Base-by-base conservation (phyloP, 331 rosid species). In the Quercus tomentella region DNA sequence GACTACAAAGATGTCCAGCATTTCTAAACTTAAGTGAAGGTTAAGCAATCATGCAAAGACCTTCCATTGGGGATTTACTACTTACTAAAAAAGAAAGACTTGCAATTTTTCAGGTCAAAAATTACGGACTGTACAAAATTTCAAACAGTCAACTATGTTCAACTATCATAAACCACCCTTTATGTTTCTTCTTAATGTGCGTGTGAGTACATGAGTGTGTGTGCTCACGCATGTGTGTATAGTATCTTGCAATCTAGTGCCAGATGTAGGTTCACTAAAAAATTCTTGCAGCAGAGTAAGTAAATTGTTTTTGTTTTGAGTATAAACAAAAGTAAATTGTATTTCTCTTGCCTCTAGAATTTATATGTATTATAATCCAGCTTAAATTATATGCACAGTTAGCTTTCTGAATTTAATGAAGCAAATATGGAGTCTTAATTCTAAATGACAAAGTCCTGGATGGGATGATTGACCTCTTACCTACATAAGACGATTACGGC, bases 401-500 rank as follows among this genome's bases (percentile, higher is more conserved):
- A 8, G 6, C 63, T 20, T 57, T 57, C 26, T 57, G 63, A 57
- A 57, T 57, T 57, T 57, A 57, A 5, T 60, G 7, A 61, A 26
- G 68, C 68, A 61, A 61, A 61, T 65, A 67, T 66, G 21, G 55
- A 25, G 54, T 58, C 84, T 73, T 72, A 72, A 41, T 30, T 69
- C 43, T 26, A 7, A 43, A 11, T 4, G 1, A 26, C 6, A 58
- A 70, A 37, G 30, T 68, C 75, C 21, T 54, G 22, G 31, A 31
- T 58, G 69, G 37, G 60, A 14, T 12, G 35, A 80, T 74, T 35
- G 41, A 35, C 41, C 8, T 35, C 41, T 35, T 37, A 92, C 99
- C 97, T 91, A 97, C 97, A 93, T 89, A 23, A 83, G 87, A 70
- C 84, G 89, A 68, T 89, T 89, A 63, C 98, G 99, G 28, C 97